Base-by-base conservation (phyloP, 2,329 filamentous ascomycete species). In the Clarireedia sp. region DNA sequence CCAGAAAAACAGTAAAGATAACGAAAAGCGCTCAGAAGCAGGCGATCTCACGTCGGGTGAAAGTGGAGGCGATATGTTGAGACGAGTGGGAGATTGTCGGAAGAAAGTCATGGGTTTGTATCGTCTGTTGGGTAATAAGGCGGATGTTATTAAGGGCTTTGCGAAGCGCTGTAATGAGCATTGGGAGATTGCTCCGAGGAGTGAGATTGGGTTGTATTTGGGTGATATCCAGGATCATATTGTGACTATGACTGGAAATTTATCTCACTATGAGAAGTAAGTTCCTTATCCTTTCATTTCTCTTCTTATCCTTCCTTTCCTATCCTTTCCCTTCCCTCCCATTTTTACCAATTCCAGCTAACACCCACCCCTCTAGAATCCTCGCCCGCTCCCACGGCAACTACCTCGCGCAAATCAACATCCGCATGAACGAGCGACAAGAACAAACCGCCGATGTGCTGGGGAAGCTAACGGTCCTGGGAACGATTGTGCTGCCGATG, bases 191-290 rank as follows among this genome's bases (percentile, higher is more conserved):
- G 92, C 94, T 5, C 94, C 94, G 10, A 82, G 91, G 59, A 94
- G 88, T 36, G 94, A 99, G 69, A 97, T 99, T 68, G 94, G 94
- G n/a, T 74, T 99, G 52, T 99, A 97, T 72, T 76, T 99, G 57
- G 94, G 94, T 59, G 94, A 99, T 74, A 99, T 99, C 61, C 94
- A 99, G 71, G 94, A 99, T 74, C 94, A 99, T 70, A 97, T 99
- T 64, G 85, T 99, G 64, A 99, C 94, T 60, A 99, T 99, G 94
- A 97, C 92, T 38, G 89, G 87, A 51, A 99, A 97, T 69, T 73
- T 99, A 67, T 87, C 85, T 62, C 94, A 99, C 69, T 97, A 97
- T 67, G 94, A 99, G 73, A 95, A 91, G 89, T 94, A 76, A 67
- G 85, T 76, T 33, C 16, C 12, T 49, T 7, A 5, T 6, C 9